Percentiles rank a stretch among this genome's conserved stretches.
Conservation (phyloP, 192 early-diverging fungal genomes). For the Gonapodya sp. region DNA sequence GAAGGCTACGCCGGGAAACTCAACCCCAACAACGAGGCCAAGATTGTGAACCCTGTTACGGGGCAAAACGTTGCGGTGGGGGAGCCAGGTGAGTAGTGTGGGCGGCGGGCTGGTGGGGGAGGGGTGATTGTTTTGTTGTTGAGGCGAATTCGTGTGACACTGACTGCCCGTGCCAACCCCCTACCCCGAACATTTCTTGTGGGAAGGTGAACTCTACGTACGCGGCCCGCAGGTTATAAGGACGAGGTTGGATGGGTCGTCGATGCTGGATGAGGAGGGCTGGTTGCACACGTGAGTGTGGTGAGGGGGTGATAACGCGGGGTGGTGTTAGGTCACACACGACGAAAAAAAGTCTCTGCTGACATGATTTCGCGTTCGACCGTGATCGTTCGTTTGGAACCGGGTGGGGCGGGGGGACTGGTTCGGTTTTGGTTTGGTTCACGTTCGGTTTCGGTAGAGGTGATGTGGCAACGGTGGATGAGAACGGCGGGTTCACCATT, state of each 20-base stretch:
- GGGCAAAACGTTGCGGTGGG: not conserved
- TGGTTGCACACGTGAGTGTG: not conserved
- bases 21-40: slow-evolving; percentile 5
- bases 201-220: not conserved
- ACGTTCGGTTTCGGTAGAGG: no score
- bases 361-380: no score
- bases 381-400: not conserved
- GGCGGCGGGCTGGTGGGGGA: no score
- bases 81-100: not conserved
- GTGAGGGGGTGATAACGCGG: not conserved
- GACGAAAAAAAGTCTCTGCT: no score
- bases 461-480: not conserved
- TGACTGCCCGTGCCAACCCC: not conserved
- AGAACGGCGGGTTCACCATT: not conserved
- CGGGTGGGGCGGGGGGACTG: no score
- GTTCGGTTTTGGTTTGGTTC: no score
- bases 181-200: not conserved
- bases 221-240: not conserved
- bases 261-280: slow-evolving; percentile 2
- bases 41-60: not conserved
- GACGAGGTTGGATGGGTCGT: not conserved
- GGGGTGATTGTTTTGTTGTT: no score
- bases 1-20: not conserved
- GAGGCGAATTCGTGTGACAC: no score
- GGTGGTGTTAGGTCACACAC: no score